These are phyloP conservation scores for Penicillium silybi DNA, from an alignment of 495 filamentous ascomycete species.

Conservation along the genomic window DNA sequence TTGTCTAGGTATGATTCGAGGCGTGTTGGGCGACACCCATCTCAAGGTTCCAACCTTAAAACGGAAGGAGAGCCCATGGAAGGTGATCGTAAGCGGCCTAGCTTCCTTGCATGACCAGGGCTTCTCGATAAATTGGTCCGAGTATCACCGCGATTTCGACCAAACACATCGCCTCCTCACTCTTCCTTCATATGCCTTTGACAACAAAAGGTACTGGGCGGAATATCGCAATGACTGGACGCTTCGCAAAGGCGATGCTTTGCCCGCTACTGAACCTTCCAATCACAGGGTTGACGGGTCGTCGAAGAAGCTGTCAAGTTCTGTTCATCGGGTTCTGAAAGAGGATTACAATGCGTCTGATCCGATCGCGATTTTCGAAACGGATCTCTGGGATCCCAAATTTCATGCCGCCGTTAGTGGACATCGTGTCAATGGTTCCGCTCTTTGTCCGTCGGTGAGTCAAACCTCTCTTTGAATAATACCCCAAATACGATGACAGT, in stretches of 20 bases:
- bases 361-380: too few relatives aligned
- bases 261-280: too few relatives aligned
- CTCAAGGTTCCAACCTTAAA: background rate
- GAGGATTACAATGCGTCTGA: too few relatives aligned
- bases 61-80: background rate
- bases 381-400: too few relatives aligned
- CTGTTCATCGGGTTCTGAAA: too few relatives aligned
- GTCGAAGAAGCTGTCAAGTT: too few relatives aligned
- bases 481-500: too few relatives aligned
- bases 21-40: background rate
- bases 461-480: too few relatives aligned
- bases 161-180: constrained; percentile 48
- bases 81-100: background rate
- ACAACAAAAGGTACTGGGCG: constrained; percentile 39
- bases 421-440: too few relatives aligned
- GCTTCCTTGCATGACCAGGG: constrained; percentile 42
- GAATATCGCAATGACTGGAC: constrained; percentile 32
- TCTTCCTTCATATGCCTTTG: constrained; percentile 57
- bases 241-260: constrained; percentile 2
- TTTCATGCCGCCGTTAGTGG: too few relatives aligned
- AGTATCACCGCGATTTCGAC: constrained; percentile 59
- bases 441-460: too few relatives aligned
- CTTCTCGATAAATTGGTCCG: constrained; percentile 59
- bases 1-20: background rate
- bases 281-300: too few relatives aligned